Evolutionary conservation across 139 green algal species (phyloP), one percentile per base, ranked within the genome.

Genomic region (Axilococcus clingmanii): DNA sequence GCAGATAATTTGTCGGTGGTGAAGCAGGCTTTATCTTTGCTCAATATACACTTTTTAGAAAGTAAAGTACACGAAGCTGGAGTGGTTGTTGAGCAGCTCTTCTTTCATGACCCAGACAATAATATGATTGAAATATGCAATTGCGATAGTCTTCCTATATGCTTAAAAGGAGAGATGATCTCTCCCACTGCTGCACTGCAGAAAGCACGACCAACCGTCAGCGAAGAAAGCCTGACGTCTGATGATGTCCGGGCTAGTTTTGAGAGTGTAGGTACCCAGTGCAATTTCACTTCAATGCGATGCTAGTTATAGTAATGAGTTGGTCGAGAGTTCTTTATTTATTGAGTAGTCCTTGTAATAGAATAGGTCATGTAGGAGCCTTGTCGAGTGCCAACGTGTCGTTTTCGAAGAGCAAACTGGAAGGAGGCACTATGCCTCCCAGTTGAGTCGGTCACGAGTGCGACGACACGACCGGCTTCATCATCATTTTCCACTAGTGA

Each of bases 111-210:
- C 57, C 75, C 77, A 4, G 79, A 88, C 41, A 56, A 79, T 57
- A 80, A 80, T 64, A 85, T 81, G 69, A 80, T 87, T 29, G 55
- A 74, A 33, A 27, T 84, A 28, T 86, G 77, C 55, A 80, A 86
- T 52, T 84, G 76, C 45, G 72, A 82, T 50, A 63, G 47, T 41
- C 56, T 86, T 34, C 78, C 78, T 9, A 12, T 49, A 12, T 31
- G 42, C 12, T 12, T 38, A 38, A 9, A n/a, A 12, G 33, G 12
- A 38, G 11, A 38, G 33, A n/a, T n/a, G n/a, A n/a, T n/a, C n/a
- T n/a, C n/a, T n/a, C n/a, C n/a, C n/a, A n/a, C n/a, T n/a, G n/a
- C n/a, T n/a, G n/a, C n/a, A n/a, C n/a, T n/a, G n/a, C n/a, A n/a
- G n/a, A n/a, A n/a, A n/a, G n/a, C n/a, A n/a, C n/a, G n/a, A n/a